Conservation (phyloP, 2,329 filamentous ascomycete species). For the Curvularia eragrostidis region DNA sequence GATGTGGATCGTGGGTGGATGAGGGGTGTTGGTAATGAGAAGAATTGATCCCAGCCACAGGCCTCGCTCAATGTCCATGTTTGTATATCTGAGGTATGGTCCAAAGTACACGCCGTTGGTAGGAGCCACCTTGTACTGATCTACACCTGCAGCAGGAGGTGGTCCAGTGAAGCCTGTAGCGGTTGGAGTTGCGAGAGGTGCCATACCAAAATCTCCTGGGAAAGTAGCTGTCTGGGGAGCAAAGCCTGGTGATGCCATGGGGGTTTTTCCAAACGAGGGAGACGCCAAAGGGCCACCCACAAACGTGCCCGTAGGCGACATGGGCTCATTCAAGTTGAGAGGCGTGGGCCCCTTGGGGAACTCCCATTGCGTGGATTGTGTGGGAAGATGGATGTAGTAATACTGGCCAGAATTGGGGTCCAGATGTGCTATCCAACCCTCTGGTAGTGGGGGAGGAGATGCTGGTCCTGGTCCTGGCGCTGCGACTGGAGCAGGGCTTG, state of each 20-base stretch:
- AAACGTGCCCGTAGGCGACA: constrained; percentile 75
- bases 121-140: constrained; percentile 90
- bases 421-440: constrained; percentile 97
- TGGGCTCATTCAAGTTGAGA: constrained; percentile 80
- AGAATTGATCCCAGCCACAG: constrained; percentile 93
- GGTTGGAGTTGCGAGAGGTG: constrained; percentile 74
- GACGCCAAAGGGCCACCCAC: constrained; percentile 50
- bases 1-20: constrained; percentile 94
- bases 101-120: constrained; percentile 99
- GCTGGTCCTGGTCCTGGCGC: constrained; percentile 72
- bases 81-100: constrained; percentile 92
- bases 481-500: constrained; percentile 55
- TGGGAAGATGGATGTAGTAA: constrained; percentile 96
- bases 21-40: constrained; percentile 86
- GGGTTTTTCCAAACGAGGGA: constrained; percentile 62
- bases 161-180: constrained; percentile 85
- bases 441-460: constrained; percentile 90
- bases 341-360: constrained; percentile 96
- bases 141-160: constrained; percentile 86
- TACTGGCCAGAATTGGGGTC: constrained; percentile 97
- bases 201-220: constrained; percentile 83
- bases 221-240: constrained; percentile 84
- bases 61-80: constrained; percentile 94
- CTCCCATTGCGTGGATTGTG: constrained; percentile 97
- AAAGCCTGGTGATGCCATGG: constrained; percentile 80